phyloP scores from a whole-genome alignment of 257 asterid genomes.

The Penstemon eatonii region DNA sequence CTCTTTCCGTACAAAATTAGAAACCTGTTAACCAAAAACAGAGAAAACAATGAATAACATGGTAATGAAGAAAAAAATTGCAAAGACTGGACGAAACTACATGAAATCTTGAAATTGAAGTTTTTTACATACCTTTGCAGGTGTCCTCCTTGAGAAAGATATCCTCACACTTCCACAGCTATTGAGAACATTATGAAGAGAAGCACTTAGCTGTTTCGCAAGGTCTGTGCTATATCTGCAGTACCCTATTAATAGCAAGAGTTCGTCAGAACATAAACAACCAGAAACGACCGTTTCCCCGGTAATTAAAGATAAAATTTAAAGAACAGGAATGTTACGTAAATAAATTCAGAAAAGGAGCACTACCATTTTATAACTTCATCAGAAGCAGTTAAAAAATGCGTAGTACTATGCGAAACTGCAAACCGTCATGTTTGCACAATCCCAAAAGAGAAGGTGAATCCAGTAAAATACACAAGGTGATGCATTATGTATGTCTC shows the following conservation, averaged over 20 bases:
- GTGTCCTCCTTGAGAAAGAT: slow-evolving; percentile 93
- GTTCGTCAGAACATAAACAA: slow-evolving; percentile 18
- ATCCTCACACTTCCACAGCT: slow-evolving; percentile 93
- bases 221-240: slow-evolving; percentile 88
- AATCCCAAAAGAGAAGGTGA: not conserved
- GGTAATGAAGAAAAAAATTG: not conserved
- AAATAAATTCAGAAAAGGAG: not conserved
- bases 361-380: slow-evolving; percentile 9
- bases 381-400: slow-evolving; percentile 13
- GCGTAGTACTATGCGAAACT: not conserved
- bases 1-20: slow-evolving; percentile 64
- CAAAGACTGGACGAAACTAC: slow-evolving; percentile 1
- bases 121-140: slow-evolving; percentile 58
- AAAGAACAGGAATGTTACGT: slow-evolving; percentile 7
- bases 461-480: slow-evolving; percentile 8
- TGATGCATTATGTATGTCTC: slow-evolving; percentile 1
- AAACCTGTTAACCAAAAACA: slow-evolving; percentile 45
- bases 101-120: slow-evolving; percentile 23
- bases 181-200: slow-evolving; percentile 74
- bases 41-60: slow-evolving; percentile 19
- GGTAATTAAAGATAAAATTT: slow-evolving; percentile 16
- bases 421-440: not conserved
- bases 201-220: slow-evolving; percentile 66
- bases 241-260: slow-evolving; percentile 57
- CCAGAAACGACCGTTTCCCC: slow-evolving; percentile 11